Evolutionary conservation across 768 basidiomycete species (phyloP), one percentile per base, ranked within the genome.

Genomic region (Boletellus emodensis): DNA sequence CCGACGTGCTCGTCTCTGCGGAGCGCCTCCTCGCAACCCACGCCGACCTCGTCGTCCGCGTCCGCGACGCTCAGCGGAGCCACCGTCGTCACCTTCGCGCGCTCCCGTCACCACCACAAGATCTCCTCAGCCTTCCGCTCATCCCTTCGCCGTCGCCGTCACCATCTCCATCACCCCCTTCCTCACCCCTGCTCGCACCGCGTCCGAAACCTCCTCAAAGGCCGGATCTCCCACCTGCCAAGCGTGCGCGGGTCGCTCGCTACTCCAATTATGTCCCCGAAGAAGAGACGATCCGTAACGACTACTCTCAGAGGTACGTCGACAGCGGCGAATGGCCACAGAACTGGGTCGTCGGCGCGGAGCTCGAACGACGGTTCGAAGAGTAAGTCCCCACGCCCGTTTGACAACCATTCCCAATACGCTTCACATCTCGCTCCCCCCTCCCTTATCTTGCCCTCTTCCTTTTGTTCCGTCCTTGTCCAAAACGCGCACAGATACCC

Each of bases 221-320:
- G 44, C 59, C 68, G 66, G 80, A 82, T 47, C 62, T 82, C 6
- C 79, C 84, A 1, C 83, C 83, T n/a, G 77, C 82, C 6, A 93
- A 93, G 64, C 80, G 82, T 4, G 87, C 87, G 0, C 79, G 89
- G 4, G 71, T 80, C 6, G 75, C 78, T 18, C 77, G 87, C 33
- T 93, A 90, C 56, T 65, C 66, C 32, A 94, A 94, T 62, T 94
- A 95, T 57, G 78, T 94, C 14, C 85, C 90, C 1, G 91, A 93
- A 54, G 95, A 99, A 64, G 95, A 99, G 67, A 97, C 94, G 0
- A 89, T 99, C 39, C 79, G 96, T 42, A 98, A 96, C 60, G 94
- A 99, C 71, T 93, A 94, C 63, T 90, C 88, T 0, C 86, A 87
- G 67, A 75, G 86, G 56, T 97, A 95, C 67, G 92, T 94, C 32